Percentiles rank a stretch among this genome's conserved stretches.
phyloP scores from a whole-genome alignment of 2,329 filamentous ascomycete species.

The Zarea fungicola region DNA sequence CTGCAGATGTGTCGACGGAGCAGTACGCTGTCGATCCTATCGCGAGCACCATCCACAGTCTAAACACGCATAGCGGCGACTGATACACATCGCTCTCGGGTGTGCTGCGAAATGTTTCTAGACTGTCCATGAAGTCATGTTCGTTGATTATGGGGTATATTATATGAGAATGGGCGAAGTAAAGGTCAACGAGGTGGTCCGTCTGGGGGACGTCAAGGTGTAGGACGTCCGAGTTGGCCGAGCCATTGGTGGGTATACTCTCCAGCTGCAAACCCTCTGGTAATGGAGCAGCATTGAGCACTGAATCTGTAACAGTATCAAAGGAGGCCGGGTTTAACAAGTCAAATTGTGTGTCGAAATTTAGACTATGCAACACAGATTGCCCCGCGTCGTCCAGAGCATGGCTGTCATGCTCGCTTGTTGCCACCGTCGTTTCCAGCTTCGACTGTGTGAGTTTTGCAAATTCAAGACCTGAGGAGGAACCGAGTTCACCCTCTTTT shows the following conservation, averaged over 20 bases:
- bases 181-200: conserved; percentile 33
- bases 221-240: conserved; percentile 16
- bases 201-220: conserved; percentile 24
- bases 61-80: conserved; percentile 32
- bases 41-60: conserved; percentile 45
- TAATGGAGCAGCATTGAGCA: too few relatives aligned
- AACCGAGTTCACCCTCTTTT: conserved; percentile 39
- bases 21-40: conserved; percentile 41
- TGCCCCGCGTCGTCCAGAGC: too few relatives aligned
- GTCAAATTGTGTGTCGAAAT: too few relatives aligned
- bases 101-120: conserved; percentile 24
- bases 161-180: conserved; percentile 43
- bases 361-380: too few relatives aligned
- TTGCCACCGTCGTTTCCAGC: conserved; percentile 21
- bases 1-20: conserved; percentile 37
- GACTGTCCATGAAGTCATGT: conserved; percentile 27
- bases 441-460: conserved; percentile 38
- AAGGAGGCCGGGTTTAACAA: too few relatives aligned
- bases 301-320: too few relatives aligned
- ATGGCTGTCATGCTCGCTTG: too few relatives aligned
- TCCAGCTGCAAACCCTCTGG: too few relatives aligned
- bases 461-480: conserved; percentile 39
- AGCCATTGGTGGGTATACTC: too few relatives aligned
- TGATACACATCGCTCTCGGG: conserved; percentile 24
- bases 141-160: conserved; percentile 38